Base-by-base conservation (phyloP, 495 filamentous ascomycete genomes). In the Lasiosphaeria ovina region DNA sequence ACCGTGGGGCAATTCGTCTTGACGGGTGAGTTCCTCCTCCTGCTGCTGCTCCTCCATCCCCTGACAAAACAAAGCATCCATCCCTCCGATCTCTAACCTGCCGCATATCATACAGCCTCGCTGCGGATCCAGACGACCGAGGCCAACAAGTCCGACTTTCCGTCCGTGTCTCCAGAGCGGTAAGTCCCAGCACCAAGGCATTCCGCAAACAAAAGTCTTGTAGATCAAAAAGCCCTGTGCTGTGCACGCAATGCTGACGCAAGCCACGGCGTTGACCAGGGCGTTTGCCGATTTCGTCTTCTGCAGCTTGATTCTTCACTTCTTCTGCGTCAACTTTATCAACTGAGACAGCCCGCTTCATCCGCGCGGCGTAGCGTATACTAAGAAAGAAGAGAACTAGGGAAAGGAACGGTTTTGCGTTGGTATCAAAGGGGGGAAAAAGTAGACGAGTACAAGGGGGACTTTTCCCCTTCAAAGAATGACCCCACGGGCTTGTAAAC, bases 271-370 rank as follows among this genome's bases (percentile, higher is more conserved):
- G 38, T 67, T 64, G 11, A 10, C 59, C 65, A 94, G 93, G 72
- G 95, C 94, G 14, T 98, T 98, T 74, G 94, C 94, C 66, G 94
- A 98, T 81, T 98, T 87, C 68, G 86, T 98, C 62, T 91, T 97
- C 59, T 93, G 92, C 69, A 96, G 92, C 71, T 69, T 98, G 73
- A 89, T 98, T 68, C 76, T 98, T 74, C 94, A 98, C 80, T 96
- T 98, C 80, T 98, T 98, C 82, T 98, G 94, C 77, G 88, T 97
- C 66, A 98, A 98, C 80, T 98, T 98, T 74, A 98, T 98, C 79
- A 98, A 98, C 82, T 98, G 77, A 77, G 66, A 14, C 8, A 51
- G 38, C 35, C 24, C 0, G 24, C 24, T 24, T 24, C 24, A 32
- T 34, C 3, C 33, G 42, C 17, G 12, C 9, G 7, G n/a, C 51